Conservation (phyloP, 352 stramenopile species). For the Phytopythium delawarense region DNA sequence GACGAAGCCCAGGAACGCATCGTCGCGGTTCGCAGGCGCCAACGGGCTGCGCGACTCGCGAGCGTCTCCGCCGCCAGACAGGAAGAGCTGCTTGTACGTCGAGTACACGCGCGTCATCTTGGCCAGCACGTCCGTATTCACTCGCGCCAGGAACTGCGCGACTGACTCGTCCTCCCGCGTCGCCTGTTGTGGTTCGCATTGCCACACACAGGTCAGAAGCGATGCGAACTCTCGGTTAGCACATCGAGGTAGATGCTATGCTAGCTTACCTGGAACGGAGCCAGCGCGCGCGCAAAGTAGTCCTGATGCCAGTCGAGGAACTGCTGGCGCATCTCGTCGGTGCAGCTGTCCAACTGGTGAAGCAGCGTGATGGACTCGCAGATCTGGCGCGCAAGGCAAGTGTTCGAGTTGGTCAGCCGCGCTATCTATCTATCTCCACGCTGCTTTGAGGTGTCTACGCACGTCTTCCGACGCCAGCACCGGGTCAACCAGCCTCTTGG, state of each 20-base stretch:
- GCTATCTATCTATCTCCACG: background rate
- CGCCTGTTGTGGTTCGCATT: conserved; percentile 6
- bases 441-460: background rate
- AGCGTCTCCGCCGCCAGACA: conserved; percentile 47
- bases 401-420: background rate
- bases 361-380: conserved; percentile 65
- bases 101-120: conserved; percentile 54
- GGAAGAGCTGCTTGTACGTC: conserved; percentile 65
- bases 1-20: conserved; percentile 67
- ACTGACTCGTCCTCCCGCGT: conserved; percentile 36
- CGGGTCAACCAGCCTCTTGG: conserved; percentile 44
- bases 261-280: conserved; percentile 38
- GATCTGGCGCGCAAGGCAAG: conserved; percentile 18
- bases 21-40: conserved; percentile 34
- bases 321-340: conserved; percentile 73
- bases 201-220: background rate
- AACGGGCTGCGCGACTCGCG: conserved; percentile 24
- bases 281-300: conserved; percentile 60
- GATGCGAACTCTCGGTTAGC: background rate
- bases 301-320: conserved; percentile 82
- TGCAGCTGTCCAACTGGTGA: conserved; percentile 60
- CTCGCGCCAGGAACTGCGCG: conserved; percentile 46
- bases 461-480: conserved; percentile 51
- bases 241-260: background rate
- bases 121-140: conserved; percentile 46